These are phyloP conservation scores for Solioccasus polychromus DNA, from an alignment of 768 basidiomycete genomes.

Conservation along the genomic window DNA sequence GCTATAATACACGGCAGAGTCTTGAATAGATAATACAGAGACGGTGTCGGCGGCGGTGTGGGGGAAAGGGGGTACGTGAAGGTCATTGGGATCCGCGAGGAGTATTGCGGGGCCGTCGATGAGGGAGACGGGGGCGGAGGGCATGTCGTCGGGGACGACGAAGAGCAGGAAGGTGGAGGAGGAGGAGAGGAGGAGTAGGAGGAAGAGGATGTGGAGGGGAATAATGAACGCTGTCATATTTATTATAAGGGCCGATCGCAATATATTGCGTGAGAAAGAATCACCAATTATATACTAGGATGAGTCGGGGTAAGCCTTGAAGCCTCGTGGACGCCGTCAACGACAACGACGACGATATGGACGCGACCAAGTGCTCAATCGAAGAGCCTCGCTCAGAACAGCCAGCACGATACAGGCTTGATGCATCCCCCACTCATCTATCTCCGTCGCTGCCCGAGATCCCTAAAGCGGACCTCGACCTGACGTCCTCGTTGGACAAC, in stretches of 20 bases:
- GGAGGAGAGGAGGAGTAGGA: background rate
- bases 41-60: constrained; percentile 15
- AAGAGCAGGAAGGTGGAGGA: no score
- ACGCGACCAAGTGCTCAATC: constrained; percentile 20
- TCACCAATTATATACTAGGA: constrained; percentile 6
- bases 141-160: constrained; percentile 17
- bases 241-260: constrained; percentile 32
- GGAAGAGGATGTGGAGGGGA: constrained; percentile 17
- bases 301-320: constrained; percentile 3
- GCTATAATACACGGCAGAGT: constrained; percentile 32
- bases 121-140: constrained; percentile 18
- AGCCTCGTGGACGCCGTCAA: constrained; percentile 26
- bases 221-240: constrained; percentile 27
- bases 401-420: constrained; percentile 19
- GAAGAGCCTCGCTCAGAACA: constrained; percentile 21
- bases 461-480: constrained; percentile 44
- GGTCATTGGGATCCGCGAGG: constrained; percentile 30
- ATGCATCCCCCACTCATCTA: constrained; percentile 17
- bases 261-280: constrained; percentile 25
- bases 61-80: constrained; percentile 26
- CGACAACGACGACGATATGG: constrained; percentile 28
- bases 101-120: constrained; percentile 12
- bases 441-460: constrained; percentile 50
- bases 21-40: constrained; percentile 35
- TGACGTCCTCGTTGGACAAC: constrained; percentile 41